Percentiles rank a stretch among this genome's conserved stretches.
Evolutionary conservation across 2,329 filamentous ascomycete genomes (phyloP).

Genomic region (Ceratocystis diversiconidia): DNA sequence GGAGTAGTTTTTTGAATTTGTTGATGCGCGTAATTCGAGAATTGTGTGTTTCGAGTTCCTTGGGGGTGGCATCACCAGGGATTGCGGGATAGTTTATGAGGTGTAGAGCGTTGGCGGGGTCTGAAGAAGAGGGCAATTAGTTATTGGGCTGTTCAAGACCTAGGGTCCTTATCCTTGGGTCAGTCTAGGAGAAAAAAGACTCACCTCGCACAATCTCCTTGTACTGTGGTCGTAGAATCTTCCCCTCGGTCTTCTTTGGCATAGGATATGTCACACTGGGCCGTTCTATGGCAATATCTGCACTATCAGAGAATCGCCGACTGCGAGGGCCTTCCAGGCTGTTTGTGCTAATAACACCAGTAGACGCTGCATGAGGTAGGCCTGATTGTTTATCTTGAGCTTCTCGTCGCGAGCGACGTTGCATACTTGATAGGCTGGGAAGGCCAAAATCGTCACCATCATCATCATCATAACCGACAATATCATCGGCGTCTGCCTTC

Average conservation of each 20-base stretch:
- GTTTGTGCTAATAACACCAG: not conserved
- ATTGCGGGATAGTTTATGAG: slow-evolving; percentile 77
- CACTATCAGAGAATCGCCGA: slow-evolving; percentile 67
- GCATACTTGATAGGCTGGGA: slow-evolving; percentile 83
- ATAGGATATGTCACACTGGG: slow-evolving; percentile 72
- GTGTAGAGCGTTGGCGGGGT: slow-evolving; percentile 86
- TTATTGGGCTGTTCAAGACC: too few species aligned
- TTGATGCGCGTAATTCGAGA: slow-evolving; percentile 88
- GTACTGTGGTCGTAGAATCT: slow-evolving; percentile 92
- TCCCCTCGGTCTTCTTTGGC: slow-evolving; percentile 79
- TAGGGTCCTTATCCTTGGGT: too few species aligned
- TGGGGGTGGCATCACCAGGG: slow-evolving; percentile 58
- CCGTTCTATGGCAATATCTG: slow-evolving; percentile 85
- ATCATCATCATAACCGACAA: slow-evolving; percentile 65
- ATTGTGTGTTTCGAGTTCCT: slow-evolving; percentile 74
- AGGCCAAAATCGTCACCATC: slow-evolving; percentile 92
- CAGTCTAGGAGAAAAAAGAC: not conserved
- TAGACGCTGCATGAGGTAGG: slow-evolving; percentile 5
- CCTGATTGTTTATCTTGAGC: slow-evolving; percentile 7
- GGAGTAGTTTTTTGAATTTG: slow-evolving; percentile 93
- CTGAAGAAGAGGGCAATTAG: slow-evolving; percentile 24
- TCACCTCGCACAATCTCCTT: slow-evolving; percentile 77
- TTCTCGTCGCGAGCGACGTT: slow-evolving; percentile 49
- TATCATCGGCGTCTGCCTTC: slow-evolving; percentile 62
- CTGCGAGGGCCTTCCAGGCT: slow-evolving; percentile 27